Conservation (phyloP, 495 filamentous ascomycete species). For the Astrocystis sublimbata region DNA sequence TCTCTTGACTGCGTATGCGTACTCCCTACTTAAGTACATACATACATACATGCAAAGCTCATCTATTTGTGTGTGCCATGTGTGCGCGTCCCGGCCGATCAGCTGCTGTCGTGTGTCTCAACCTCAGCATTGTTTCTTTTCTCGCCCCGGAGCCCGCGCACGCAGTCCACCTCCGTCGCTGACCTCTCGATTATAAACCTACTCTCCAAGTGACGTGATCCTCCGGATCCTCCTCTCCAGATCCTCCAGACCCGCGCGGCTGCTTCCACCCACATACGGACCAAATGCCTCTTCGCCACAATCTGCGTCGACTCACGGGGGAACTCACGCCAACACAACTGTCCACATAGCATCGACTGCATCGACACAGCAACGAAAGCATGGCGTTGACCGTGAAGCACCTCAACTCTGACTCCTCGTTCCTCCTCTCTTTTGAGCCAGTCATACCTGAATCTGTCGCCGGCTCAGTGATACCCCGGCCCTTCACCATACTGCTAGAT, state of each 20-base stretch:
- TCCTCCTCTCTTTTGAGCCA: constrained; percentile 65
- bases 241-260: background rate
- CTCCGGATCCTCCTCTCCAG: constrained; percentile 5
- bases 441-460: constrained; percentile 33
- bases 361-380: no score
- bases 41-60: no score
- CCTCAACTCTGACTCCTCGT: constrained; percentile 70
- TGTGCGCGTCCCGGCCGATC: background rate
- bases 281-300: constrained; percentile 1
- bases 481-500: constrained; percentile 68
- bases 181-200: constrained; percentile 1
- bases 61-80: background rate
- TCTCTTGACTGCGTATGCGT: background rate
- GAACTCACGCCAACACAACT: background rate
- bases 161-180: background rate
- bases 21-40: no score
- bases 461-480: constrained; percentile 38
- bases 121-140: constrained; percentile 5
- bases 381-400: constrained; percentile 69
- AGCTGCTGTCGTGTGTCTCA: constrained; percentile 9
- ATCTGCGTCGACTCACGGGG: constrained; percentile 1
- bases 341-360: background rate
- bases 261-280: background rate
- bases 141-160: background rate
- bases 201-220: background rate